Conservation (phyloP, 331 rosid genomes). For the Malus hybrid region DNA sequence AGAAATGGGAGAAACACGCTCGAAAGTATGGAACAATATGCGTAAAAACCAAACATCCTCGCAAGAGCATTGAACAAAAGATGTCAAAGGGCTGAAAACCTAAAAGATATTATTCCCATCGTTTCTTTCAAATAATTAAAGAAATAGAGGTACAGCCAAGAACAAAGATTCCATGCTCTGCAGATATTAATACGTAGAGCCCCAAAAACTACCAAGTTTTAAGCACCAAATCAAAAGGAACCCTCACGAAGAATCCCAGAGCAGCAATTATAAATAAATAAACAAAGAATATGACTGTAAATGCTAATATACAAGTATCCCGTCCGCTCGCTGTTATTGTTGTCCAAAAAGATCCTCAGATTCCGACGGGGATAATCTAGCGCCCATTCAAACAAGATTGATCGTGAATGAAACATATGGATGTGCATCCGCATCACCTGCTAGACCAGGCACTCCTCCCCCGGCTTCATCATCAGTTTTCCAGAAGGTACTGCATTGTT, state of each 20-base stretch:
- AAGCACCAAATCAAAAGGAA: neutral
- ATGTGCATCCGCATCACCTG: conserved; percentile 68
- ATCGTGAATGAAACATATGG: conserved; percentile 88
- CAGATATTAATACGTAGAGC: neutral
- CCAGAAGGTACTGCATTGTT: conserved; percentile 69
- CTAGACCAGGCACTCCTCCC: conserved; percentile 74
- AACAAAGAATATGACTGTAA: conserved; percentile 14
- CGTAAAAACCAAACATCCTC: no score
- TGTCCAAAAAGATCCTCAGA: conserved; percentile 19
- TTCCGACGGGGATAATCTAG: neutral
- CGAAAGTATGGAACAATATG: no score
- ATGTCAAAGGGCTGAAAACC: neutral
- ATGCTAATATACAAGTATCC: conserved; percentile 38
- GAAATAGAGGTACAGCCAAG: no score
- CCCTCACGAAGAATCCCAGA: conserved; percentile 18
- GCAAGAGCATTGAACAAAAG: no score
- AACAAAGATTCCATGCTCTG: neutral
- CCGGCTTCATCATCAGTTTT: conserved; percentile 76
- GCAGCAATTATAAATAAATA: conserved; percentile 24
- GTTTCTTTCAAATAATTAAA: neutral
- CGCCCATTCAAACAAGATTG: conserved; percentile 58
- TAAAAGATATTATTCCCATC: neutral
- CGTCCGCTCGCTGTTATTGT: conserved; percentile 27
- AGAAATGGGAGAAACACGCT: no score
- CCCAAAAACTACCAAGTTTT: neutral